These are phyloP conservation scores for Aspergillus eucalypticola DNA, from an alignment of 2,329 filamentous ascomycete species.

Conservation along the genomic window DNA sequence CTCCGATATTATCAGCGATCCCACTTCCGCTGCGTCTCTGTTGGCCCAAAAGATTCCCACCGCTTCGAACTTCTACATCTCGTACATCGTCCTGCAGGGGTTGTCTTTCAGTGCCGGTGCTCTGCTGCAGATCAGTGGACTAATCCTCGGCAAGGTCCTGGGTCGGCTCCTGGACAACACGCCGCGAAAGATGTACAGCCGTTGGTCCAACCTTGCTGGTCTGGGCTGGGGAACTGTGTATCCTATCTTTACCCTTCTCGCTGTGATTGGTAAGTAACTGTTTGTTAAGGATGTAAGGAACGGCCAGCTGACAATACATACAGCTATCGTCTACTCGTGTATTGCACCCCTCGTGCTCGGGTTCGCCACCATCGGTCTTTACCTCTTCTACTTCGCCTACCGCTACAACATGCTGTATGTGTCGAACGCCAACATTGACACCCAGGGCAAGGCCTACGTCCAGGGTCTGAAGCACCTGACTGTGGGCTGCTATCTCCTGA, in stretches of 20 bases:
- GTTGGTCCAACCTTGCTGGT: conserved; percentile 72
- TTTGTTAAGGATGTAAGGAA: conserved; percentile 3
- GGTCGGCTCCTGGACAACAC: conserved; percentile 75
- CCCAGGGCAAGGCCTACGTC: conserved; percentile 82
- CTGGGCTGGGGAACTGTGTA: conserved; percentile 83
- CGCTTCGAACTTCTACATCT: conserved; percentile 91
- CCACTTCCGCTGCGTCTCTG: conserved; percentile 61
- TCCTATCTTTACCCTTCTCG: conserved; percentile 78
- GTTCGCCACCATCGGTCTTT: conserved; percentile 77
- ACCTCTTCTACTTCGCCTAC: conserved; percentile 82
- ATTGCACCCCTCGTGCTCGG: conserved; percentile 83
- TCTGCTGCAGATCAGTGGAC: conserved; percentile 71
- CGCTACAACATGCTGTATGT: conserved; percentile 91
- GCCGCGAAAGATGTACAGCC: conserved; percentile 75
- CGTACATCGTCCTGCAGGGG: conserved; percentile 92
- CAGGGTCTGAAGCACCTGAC: conserved; percentile 85
- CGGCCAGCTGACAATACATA: conserved; percentile 1
- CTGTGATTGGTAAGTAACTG: conserved; percentile 68
- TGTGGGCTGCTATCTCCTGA: conserved; percentile 77
- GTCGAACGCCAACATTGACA: conserved; percentile 77
- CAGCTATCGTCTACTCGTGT: conserved; percentile 79
- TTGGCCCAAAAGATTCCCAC: conserved; percentile 75
- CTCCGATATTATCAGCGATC: conserved; percentile 63
- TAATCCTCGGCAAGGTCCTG: conserved; percentile 72
- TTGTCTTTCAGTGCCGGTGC: conserved; percentile 73